Base-by-base conservation (phyloP, 345 rosid genomes). In the Hibiscus trionum region DNA sequence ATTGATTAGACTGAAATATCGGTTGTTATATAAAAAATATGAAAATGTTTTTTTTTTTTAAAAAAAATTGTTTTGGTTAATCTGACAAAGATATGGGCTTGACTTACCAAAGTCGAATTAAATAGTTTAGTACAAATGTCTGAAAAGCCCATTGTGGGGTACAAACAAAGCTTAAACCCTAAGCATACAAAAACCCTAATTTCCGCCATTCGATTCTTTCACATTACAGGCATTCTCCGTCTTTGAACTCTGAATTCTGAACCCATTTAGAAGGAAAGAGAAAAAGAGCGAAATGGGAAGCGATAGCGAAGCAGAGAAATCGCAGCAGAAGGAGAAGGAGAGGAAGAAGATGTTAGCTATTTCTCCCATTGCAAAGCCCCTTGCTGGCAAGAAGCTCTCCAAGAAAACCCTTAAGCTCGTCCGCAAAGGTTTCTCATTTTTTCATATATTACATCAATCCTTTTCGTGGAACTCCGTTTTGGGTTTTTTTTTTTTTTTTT, bases 271-370 rank as follows among this genome's bases (percentile, higher is more conserved):
- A 61, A 19, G 11, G 46, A 58, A 58, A 24, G 31, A 62, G 24
- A 31, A 42, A 46, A 17, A 27, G 58, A 58, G 15, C 3, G 33
- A 73, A 16, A 90, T 93, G 87, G 97, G 91, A 74, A 94, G 93
- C 82, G 95, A 87, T 26, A 82, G 85, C n/a, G 97, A 89, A 82
- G 84, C 85, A 44, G 96, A 88, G 82, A 87, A 80, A 73, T 63
- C 87, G 57, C 77, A 71, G 24, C 84, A 76, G 75, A 82, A 82
- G 31, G 61, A 52, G 19, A 52, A 52, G 57, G 57, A 56, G 4
- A 56, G 29, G 61, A 56, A 56, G 61, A 56, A 56, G 61, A 21
- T 56, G 61, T 56, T 56, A 21, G 14, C 29, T 19, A 56, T 56
- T 56, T 8, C 61, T 19, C 61, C 61, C 61, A 56, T 94, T 0